Conservation (phyloP, 192 early-diverging fungal species). For the Radiomyces spectabilis region DNA sequence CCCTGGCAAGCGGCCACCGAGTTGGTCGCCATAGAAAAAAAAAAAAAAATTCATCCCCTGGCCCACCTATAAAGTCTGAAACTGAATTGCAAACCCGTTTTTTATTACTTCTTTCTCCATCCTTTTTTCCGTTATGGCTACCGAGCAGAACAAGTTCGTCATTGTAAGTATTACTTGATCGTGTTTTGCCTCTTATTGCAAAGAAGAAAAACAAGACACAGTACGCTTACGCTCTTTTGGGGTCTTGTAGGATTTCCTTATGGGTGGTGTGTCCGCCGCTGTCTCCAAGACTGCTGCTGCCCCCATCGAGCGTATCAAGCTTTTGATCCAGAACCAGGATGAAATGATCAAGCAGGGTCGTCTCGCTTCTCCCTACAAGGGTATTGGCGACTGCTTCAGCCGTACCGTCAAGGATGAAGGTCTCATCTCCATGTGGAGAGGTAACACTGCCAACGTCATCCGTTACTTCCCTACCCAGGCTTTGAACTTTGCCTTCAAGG, state of each 20-base stretch:
- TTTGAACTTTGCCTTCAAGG: conserved; percentile 95
- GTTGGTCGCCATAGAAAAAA: too few relatives aligned
- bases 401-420: conserved; percentile 86
- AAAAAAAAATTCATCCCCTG: too few relatives aligned
- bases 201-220: not conserved
- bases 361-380: conserved; percentile 73
- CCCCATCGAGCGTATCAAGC: conserved; percentile 96
- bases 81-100: too few relatives aligned
- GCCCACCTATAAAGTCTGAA: too few relatives aligned
- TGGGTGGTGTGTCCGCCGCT: conserved; percentile 93
- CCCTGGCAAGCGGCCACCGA: too few relatives aligned
- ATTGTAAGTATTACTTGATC: conserved; percentile 31
- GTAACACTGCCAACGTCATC: conserved; percentile 92
- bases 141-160: conserved; percentile 24
- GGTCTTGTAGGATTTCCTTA: conserved; percentile 56
- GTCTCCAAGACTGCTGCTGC: conserved; percentile 98
- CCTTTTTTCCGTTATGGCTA: too few relatives aligned
- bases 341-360: conserved; percentile 76
- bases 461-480: conserved; percentile 99
- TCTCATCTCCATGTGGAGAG: conserved; percentile 69
- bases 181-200: too few relatives aligned
- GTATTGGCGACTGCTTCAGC: conserved; percentile 87
- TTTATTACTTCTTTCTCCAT: too few relatives aligned
- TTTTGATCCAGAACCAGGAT: conserved; percentile 89
- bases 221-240: not conserved